Conservation (phyloP, 2,329 filamentous ascomycete genomes). For the Scleromitrula shiraiana region DNA sequence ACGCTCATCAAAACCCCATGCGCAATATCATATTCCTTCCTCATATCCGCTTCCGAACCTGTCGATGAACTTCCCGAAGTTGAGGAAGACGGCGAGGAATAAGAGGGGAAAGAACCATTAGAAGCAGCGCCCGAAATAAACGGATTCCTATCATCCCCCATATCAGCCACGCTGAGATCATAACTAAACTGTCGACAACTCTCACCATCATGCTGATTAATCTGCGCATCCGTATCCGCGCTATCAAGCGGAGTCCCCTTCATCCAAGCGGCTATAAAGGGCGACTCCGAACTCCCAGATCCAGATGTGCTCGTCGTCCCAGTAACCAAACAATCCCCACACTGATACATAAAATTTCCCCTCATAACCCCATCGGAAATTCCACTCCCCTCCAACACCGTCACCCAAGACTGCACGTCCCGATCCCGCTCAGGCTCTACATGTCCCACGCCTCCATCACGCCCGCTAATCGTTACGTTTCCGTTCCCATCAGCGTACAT, state of each 20-base stretch:
- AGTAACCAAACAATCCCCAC: not conserved
- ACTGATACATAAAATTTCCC: slow-evolving; percentile 46
- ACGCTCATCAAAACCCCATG: slow-evolving; percentile 56
- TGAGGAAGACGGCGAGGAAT: slow-evolving; percentile 2
- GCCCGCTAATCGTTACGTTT: slow-evolving; percentile 47
- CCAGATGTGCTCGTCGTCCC: too few species aligned
- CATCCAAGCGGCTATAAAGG: slow-evolving; percentile 21
- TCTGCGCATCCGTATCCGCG: slow-evolving; percentile 9
- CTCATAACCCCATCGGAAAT: slow-evolving; percentile 43
- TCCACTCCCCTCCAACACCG: slow-evolving; percentile 44
- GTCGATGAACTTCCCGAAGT: slow-evolving; percentile 3
- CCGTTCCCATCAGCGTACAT: slow-evolving; percentile 45
- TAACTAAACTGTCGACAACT: slow-evolving; percentile 16
- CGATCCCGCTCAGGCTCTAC: slow-evolving; percentile 36
- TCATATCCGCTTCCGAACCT: not conserved
- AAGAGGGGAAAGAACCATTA: not conserved
- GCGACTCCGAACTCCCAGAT: slow-evolving; percentile 21
- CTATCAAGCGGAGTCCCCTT: slow-evolving; percentile 18
- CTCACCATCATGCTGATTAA: slow-evolving; percentile 17
- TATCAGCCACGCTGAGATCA: slow-evolving; percentile 21
- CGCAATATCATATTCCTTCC: slow-evolving; percentile 25
- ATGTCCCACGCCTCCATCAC: slow-evolving; percentile 36
- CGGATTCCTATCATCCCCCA: slow-evolving; percentile 20
- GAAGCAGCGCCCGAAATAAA: slow-evolving; percentile 14
- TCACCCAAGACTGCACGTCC: slow-evolving; percentile 27